A percentile compares a stretch with the other conserved stretches of the same genome.
These are phyloP conservation scores for Cutaneotrichosporon sp. DNA, from an alignment of 1,284 basidiomycete genomes.

Conservation along the genomic window DNA sequence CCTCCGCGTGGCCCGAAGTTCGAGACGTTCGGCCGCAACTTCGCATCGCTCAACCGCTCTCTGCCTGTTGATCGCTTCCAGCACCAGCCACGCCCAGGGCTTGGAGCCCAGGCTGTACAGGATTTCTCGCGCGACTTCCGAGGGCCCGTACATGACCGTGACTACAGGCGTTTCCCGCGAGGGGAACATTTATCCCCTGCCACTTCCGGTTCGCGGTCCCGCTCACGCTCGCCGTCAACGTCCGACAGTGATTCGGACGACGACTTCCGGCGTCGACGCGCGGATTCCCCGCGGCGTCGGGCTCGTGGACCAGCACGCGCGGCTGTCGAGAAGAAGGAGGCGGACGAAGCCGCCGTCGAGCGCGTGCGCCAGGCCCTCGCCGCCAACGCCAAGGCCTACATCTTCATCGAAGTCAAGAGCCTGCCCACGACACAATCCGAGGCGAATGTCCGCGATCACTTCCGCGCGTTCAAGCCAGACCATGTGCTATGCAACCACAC, in stretches of 20 bases:
- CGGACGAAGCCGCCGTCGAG: slow-evolving; percentile 34
- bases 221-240: slow-evolving; percentile 23
- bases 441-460: slow-evolving; percentile 43
- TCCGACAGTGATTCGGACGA: slow-evolving; percentile 37
- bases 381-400: slow-evolving; percentile 39
- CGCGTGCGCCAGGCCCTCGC: slow-evolving; percentile 35
- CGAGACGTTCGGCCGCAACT: slow-evolving; percentile 26
- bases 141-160: slow-evolving; percentile 6
- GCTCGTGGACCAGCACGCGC: slow-evolving; percentile 21
- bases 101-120: slow-evolving; percentile 18
- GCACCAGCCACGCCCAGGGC: slow-evolving; percentile 3
- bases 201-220: slow-evolving; percentile 26
- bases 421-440: slow-evolving; percentile 34
- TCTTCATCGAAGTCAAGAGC: slow-evolving; percentile 43
- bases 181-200: slow-evolving; percentile 23
- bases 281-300: slow-evolving; percentile 18
- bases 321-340: slow-evolving; percentile 27
- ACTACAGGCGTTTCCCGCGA: slow-evolving; percentile 3
- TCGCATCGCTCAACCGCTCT: slow-evolving; percentile 26
- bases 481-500: slow-evolving; percentile 34
- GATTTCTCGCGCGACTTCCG: slow-evolving; percentile 27
- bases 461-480: slow-evolving; percentile 48
- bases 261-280: slow-evolving; percentile 28
- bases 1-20: slow-evolving; percentile 18
- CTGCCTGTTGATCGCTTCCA: slow-evolving; percentile 22